phyloP scores from a whole-genome alignment of 192 early-diverging fungal genomes.

The Geranomyces variabilis region DNA sequence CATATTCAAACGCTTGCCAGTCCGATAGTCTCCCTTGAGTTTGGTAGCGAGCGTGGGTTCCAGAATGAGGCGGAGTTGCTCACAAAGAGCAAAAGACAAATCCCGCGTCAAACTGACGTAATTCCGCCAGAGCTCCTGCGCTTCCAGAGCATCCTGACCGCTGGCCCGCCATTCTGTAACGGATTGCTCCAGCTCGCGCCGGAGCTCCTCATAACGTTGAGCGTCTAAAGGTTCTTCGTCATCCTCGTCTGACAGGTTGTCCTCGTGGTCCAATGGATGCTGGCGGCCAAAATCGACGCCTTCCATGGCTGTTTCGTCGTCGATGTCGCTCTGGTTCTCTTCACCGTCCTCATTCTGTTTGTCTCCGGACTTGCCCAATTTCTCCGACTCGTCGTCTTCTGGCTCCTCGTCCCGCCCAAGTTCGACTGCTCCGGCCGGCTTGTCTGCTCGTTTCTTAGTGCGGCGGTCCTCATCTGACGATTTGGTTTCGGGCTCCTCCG shows the following conservation, averaged over 20 bases:
- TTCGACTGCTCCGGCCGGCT: slow-evolving; percentile 22
- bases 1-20: slow-evolving; percentile 99
- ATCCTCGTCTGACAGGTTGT: slow-evolving; percentile 15
- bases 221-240: slow-evolving; percentile 40
- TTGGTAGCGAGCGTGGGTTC: slow-evolving; percentile 96
- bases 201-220: slow-evolving; percentile 67
- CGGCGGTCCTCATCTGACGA: slow-evolving; percentile 28
- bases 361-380: slow-evolving; percentile 11
- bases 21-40: slow-evolving; percentile 95
- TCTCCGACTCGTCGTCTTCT: slow-evolving; percentile 26
- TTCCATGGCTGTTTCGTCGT: slow-evolving; percentile 70
- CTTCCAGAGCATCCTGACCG: slow-evolving; percentile 60
- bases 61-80: slow-evolving; percentile 94
- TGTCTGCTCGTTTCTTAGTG: slow-evolving; percentile 10
- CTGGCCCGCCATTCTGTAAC: slow-evolving; percentile 75
- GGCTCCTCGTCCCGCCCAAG: slow-evolving; percentile 26
- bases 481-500: slow-evolving; percentile 16
- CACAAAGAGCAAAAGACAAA: slow-evolving; percentile 85
- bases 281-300: slow-evolving; percentile 30
- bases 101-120: slow-evolving; percentile 91
- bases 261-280: slow-evolving; percentile 14
- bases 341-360: neutral
- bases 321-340: slow-evolving; percentile 47
- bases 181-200: slow-evolving; percentile 75
- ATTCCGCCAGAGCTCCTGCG: slow-evolving; percentile 79